phyloP scores from a whole-genome alignment of 768 basidiomycete species.

The Brasilioporus rufonigricans region DNA sequence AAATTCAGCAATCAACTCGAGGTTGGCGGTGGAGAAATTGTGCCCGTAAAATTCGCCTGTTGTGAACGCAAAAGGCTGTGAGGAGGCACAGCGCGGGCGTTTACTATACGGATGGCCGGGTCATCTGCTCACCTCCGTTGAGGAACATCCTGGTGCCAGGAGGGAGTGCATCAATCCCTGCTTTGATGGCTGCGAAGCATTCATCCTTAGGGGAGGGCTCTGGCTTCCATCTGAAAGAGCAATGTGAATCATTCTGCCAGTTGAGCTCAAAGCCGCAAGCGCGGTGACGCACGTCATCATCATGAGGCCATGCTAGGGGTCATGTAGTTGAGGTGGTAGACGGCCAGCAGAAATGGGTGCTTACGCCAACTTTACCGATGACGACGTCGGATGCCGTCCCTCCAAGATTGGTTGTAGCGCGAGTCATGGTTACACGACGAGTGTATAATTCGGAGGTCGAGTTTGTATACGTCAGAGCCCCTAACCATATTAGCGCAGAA shows the following conservation, averaged over 20 bases:
- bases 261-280: no score
- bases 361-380: slow-evolving; percentile 35
- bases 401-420: slow-evolving; percentile 35
- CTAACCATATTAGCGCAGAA: no score
- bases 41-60: slow-evolving; percentile 59
- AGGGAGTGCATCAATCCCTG: slow-evolving; percentile 43
- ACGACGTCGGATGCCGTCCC: slow-evolving; percentile 35
- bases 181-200: slow-evolving; percentile 47
- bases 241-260: not conserved
- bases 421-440: slow-evolving; percentile 26
- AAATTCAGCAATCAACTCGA: slow-evolving; percentile 50
- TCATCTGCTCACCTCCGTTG: slow-evolving; percentile 41
- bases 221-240: slow-evolving; percentile 39
- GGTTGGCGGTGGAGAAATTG: slow-evolving; percentile 39
- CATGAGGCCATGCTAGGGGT: slow-evolving; percentile 48
- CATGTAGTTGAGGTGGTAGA: not conserved
- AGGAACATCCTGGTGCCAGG: slow-evolving; percentile 46
- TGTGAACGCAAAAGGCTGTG: no score
- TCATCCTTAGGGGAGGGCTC: slow-evolving; percentile 47
- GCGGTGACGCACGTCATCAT: slow-evolving; percentile 48
- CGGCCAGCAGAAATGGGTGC: not conserved
- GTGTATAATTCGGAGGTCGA: no score
- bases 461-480: no score
- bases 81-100: not conserved
- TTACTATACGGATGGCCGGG: no score